Evolutionary conservation across 1,139 yeast species (phyloP), one percentile per base, ranked within the genome.

Genomic region (Pichia sp.): DNA sequence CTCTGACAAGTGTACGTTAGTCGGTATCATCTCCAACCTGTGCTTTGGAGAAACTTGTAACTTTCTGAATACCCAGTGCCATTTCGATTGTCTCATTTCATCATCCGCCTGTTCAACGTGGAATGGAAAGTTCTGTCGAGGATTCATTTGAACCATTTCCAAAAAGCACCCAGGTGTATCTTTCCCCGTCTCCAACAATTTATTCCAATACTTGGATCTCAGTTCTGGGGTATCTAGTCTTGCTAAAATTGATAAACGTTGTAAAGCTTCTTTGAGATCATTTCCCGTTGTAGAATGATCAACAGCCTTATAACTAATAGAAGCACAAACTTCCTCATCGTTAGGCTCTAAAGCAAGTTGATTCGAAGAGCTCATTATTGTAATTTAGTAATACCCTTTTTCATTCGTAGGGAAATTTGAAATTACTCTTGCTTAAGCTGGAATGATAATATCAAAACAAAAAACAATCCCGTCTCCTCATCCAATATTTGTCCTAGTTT

Each of bases 21-120:
- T 32, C 4, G 46, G 41, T 16, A 43, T 16, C 32, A 35, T 35
- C 19, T 43, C 46, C 17, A 43, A 27, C 9, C 46, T 15, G 19
- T 43, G 45, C 11, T 24, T 33, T 2, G 26, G 20, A 15, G 22
- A 12, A 7, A 24, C 13, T 13, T 27, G 35, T 12, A 43, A 24
- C n/a, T 41, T 43, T 11, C 23, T 27, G 6, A 33, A 32, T 21
- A 41, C 39, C 46, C 46, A 43, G 11, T 31, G 20, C 28, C 34
- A 31, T n/a, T 37, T 37, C 19, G 23, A 15, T n/a, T 32, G 23
- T 3, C 17, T n/a, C 11, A 21, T 23, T 10, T 24, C 21, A 3
- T 22, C 20, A 10, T n/a, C n/a, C n/a, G n/a, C n/a, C n/a, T n/a
- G n/a, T n/a, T 11, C 11, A 29, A 29, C 32, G 15, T 42, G 44